phyloP scores from a whole-genome alignment of 2,329 filamentous ascomycete species.

The Fusarium sp. region DNA sequence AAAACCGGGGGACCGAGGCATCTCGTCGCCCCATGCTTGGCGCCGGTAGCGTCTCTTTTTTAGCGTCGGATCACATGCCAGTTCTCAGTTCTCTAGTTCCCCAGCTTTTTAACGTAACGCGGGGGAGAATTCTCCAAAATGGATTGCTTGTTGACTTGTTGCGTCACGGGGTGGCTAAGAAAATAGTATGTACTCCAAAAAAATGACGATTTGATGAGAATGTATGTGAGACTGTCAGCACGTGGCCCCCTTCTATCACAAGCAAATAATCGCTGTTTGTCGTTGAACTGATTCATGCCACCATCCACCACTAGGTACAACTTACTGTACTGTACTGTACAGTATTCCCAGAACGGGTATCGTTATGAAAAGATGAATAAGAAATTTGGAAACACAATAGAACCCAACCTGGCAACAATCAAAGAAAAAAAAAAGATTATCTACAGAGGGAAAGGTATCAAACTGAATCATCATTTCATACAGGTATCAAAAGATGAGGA shows the following conservation, averaged over 20 bases:
- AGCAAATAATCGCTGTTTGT: constrained; percentile 25
- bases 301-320: neutral
- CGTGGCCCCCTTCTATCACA: constrained; percentile 35
- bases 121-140: constrained; percentile 30
- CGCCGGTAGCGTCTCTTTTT: constrained; percentile 39
- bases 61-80: constrained; percentile 49
- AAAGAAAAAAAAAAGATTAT: neutral
- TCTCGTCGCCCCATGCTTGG: constrained; percentile 45
- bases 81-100: constrained; percentile 18
- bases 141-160: constrained; percentile 1
- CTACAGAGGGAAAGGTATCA: neutral
- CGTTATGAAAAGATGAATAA: constrained; percentile 5
- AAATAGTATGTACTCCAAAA: constrained; percentile 25
- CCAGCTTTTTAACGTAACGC: constrained; percentile 42
- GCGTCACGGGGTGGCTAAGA: constrained; percentile 40
- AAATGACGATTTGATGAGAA: constrained; percentile 17
- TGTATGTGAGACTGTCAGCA: constrained; percentile 17
- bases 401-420: neutral
- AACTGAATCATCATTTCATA: constrained; percentile 21
- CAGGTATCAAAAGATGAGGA: constrained; percentile 25
- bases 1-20: constrained; percentile 53
- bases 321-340: neutral
- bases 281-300: constrained; percentile 17
- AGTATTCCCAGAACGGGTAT: constrained; percentile 13
- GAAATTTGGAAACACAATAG: constrained; percentile 1